Conservation (phyloP, 2,329 filamentous ascomycete species). For the Zasmidium citrigriseum region DNA sequence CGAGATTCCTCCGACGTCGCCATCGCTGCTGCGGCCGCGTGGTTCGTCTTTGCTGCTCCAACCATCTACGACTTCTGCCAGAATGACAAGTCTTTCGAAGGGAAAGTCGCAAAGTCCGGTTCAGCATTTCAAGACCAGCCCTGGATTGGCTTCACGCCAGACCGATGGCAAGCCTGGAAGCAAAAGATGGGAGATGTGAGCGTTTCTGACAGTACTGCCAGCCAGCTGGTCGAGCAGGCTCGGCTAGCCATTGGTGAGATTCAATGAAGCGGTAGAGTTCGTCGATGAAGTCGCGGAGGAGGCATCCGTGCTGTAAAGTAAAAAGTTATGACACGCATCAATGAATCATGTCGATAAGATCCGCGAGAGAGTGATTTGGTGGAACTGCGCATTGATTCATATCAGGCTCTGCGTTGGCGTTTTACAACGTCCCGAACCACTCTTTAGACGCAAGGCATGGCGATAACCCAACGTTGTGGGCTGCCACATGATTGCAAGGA, state of each 20-base stretch:
- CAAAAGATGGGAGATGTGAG: slow-evolving; percentile 18
- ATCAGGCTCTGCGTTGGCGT: background rate
- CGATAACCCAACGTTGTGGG: background rate
- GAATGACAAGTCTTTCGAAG: slow-evolving; percentile 31
- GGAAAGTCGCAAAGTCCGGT: slow-evolving; percentile 31
- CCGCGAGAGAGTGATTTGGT: no score
- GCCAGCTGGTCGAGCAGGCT: slow-evolving; percentile 22
- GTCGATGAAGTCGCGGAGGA: no score
- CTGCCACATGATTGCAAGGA: background rate
- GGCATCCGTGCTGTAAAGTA: no score
- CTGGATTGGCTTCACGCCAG: slow-evolving; percentile 31
- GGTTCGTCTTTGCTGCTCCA: slow-evolving; percentile 32
- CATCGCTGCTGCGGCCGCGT: slow-evolving; percentile 30
- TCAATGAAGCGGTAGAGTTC: background rate
- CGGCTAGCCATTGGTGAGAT: slow-evolving; percentile 17
- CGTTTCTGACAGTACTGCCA: slow-evolving; percentile 15
- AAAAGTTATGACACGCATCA: no score
- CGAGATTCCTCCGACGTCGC: slow-evolving; percentile 22
- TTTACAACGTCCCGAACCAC: background rate
- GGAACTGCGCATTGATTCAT: no score
- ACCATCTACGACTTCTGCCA: slow-evolving; percentile 24
- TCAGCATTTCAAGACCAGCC: slow-evolving; percentile 23
- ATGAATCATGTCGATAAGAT: no score
- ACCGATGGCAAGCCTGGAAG: slow-evolving; percentile 32
- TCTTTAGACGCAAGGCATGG: background rate